phyloP scores from a whole-genome alignment of 2,329 filamentous ascomycete genomes.

The Gnomoniopsis smithogilvyi region DNA sequence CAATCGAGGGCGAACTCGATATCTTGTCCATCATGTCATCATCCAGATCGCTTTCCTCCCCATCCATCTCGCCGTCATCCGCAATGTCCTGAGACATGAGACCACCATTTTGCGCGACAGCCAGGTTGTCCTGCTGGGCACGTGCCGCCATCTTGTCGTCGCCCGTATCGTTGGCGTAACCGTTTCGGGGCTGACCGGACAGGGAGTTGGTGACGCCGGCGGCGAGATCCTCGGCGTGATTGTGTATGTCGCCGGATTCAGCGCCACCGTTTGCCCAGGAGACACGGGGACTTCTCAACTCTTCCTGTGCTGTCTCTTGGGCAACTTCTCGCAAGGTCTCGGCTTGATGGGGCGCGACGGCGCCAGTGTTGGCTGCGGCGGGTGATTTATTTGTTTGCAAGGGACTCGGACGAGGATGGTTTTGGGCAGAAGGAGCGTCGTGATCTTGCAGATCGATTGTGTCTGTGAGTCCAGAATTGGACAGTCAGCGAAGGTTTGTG shows the following conservation, averaged over 20 bases:
- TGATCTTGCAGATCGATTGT: constrained; percentile 92
- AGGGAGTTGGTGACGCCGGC: constrained; percentile 38
- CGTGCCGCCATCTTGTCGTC: constrained; percentile 27
- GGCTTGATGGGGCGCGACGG: constrained; percentile 76
- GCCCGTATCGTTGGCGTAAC: constrained; percentile 18
- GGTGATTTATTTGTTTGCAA: constrained; percentile 48
- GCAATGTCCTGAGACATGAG: constrained; percentile 39
- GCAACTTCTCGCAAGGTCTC: constrained; percentile 77
- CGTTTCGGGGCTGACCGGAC: constrained; percentile 25
- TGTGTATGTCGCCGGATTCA: constrained; percentile 39
- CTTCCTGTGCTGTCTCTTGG: constrained; percentile 72
- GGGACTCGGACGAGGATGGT: constrained; percentile 58
- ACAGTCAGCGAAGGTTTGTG: constrained; percentile 26
- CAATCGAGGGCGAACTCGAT: constrained; percentile 96
- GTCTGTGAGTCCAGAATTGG: constrained; percentile 51
- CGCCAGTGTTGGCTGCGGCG: constrained; percentile 26
- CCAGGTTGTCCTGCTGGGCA: constrained; percentile 53
- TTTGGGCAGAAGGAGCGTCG: constrained; percentile 76
- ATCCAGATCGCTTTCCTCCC: constrained; percentile 66
- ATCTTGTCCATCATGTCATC: constrained; percentile 98
- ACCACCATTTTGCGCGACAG: constrained; percentile 60
- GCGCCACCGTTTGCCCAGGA: constrained; percentile 43
- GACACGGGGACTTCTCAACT: constrained; percentile 60
- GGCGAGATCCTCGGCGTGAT: constrained; percentile 44
- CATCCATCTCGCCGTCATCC: constrained; percentile 65